Evolutionary conservation across 768 basidiomycete species (phyloP).

Genomic region (Termitomyces heimii): DNA sequence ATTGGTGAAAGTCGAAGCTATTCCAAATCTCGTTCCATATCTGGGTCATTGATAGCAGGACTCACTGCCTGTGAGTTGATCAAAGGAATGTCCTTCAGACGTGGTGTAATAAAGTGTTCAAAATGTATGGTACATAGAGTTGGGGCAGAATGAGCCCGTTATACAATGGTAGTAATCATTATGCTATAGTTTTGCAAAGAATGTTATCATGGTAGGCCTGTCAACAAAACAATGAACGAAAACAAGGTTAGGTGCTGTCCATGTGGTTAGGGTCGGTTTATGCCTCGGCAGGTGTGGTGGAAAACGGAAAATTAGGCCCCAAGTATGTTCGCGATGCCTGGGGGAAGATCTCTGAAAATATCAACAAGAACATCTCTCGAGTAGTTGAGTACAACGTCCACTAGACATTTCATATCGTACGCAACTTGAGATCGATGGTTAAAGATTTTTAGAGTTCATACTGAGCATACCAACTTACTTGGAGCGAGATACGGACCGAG

Average conservation of each 20-base stretch:
- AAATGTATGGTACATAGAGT: no score
- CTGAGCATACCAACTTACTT: slow-evolving; percentile 31
- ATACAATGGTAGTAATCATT: slow-evolving; percentile 36
- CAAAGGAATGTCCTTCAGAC: no score
- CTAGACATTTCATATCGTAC: slow-evolving; percentile 53
- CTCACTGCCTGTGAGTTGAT: no score
- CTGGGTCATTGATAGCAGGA: no score
- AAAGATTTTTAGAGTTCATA: not conserved
- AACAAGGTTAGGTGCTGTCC: slow-evolving; percentile 15
- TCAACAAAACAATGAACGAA: slow-evolving; percentile 19
- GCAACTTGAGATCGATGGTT: slow-evolving; percentile 32
- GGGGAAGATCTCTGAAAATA: slow-evolving; percentile 34
- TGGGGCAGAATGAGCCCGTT: no score
- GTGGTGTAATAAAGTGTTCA: no score
- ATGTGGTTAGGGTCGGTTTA: slow-evolving; percentile 18
- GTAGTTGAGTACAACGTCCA: slow-evolving; percentile 45
- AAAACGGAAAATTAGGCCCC: slow-evolving; percentile 13
- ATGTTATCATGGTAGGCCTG: slow-evolving; percentile 9
- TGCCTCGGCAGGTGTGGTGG: slow-evolving; percentile 20
- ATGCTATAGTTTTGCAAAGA: not conserved
- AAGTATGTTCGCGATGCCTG: slow-evolving; percentile 25
- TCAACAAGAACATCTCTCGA: slow-evolving; percentile 45
- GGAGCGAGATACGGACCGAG: slow-evolving; percentile 50
- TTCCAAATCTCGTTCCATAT: no score
- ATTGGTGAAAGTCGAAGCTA: no score